phyloP scores from a whole-genome alignment of 163 green algal genomes.

The Volvox carteri region DNA sequence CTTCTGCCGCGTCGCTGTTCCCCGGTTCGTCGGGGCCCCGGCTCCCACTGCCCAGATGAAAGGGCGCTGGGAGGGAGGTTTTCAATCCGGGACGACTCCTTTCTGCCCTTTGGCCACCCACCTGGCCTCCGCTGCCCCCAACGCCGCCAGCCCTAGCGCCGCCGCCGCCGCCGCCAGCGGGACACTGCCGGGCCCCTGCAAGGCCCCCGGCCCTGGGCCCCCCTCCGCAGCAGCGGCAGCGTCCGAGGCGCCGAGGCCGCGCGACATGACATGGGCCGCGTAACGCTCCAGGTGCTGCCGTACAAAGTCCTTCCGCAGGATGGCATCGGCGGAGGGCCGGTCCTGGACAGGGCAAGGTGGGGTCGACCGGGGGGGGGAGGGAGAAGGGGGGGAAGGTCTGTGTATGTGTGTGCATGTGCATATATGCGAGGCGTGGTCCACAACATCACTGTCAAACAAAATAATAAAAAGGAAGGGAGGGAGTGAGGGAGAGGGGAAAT shows the following conservation, averaged over 20 bases:
- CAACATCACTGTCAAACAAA: too few species aligned
- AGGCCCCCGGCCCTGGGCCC: slow-evolving; percentile 4
- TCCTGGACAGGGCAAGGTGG: slow-evolving; percentile 44
- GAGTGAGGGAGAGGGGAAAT: too few species aligned
- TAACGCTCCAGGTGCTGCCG: slow-evolving; percentile 67
- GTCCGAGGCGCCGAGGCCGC: slow-evolving; percentile 10
- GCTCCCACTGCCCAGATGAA: too few species aligned
- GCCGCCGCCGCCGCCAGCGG: slow-evolving; percentile 20
- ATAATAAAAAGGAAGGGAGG: too few species aligned
- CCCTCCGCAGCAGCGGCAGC: slow-evolving; percentile 16
- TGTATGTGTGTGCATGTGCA: not conserved
- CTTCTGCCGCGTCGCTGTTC: too few species aligned
- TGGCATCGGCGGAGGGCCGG: slow-evolving; percentile 65
- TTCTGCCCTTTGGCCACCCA: too few species aligned
- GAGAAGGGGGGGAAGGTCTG: not conserved
- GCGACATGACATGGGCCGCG: slow-evolving; percentile 62
- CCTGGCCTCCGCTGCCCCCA: slow-evolving; percentile 6
- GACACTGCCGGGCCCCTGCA: slow-evolving; percentile 19
- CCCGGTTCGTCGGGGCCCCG: too few species aligned
- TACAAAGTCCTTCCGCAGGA: slow-evolving; percentile 68
- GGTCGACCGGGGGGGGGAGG: not conserved
- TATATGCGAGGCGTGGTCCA: too few species aligned
- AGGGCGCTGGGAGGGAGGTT: too few species aligned
- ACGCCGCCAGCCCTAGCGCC: slow-evolving; percentile 36
- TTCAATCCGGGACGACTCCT: too few species aligned